Evolutionary conservation across 2,329 filamentous ascomycete genomes (phyloP), one percentile per base, ranked within the genome.

Genomic region (Pseudocercospora ulei): DNA sequence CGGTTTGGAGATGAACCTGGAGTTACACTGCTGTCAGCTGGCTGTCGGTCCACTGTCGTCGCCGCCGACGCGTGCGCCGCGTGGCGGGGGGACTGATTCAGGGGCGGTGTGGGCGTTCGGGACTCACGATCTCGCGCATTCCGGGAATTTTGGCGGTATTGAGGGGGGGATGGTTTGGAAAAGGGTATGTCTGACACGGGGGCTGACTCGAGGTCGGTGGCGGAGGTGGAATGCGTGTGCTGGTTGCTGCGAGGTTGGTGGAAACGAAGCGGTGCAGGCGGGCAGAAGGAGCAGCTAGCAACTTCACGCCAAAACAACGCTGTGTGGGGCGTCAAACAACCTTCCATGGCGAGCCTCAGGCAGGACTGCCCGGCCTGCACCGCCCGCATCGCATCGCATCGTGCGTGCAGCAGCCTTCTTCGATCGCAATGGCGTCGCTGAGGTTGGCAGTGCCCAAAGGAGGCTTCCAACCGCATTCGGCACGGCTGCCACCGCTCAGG

Each of bases 1-100:
- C 90, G 76, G 90, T 98, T 75, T 98, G 90, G 61, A 98, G 86
- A 72, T 98, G 90, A 71, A 96, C 88, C 88, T 96, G 64, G 74
- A 61, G 52, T 52, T 52, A 54, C 58, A 61, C 60, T 50, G 46
- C 52, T 49, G 62, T 75, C 79, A 71, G 82, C 78, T 68, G 57
- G 61, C 61, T 56, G 58, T 63, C 62, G 62, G 60, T 62, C 64
- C 56, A 51, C 12, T 18, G 34, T 38, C 57, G 55, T 55, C 51
- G 58, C 56, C 49, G 44, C 46, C 46, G 57, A 61, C 61, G 65
- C 62, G 64, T 61, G 62, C 64, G 59, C 57, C 65, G 61, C 58
- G 55, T 57, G 53, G 64, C 29, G 33, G 41, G 29, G 44, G 48
- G 35, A 43, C n/a, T n/a, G n/a, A 29, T 38, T 43, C 36, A 47